Evolutionary conservation across 2,329 filamentous ascomycete species (phyloP), one percentile per base, ranked within the genome.

Genomic region (Hypoxylon sp.): DNA sequence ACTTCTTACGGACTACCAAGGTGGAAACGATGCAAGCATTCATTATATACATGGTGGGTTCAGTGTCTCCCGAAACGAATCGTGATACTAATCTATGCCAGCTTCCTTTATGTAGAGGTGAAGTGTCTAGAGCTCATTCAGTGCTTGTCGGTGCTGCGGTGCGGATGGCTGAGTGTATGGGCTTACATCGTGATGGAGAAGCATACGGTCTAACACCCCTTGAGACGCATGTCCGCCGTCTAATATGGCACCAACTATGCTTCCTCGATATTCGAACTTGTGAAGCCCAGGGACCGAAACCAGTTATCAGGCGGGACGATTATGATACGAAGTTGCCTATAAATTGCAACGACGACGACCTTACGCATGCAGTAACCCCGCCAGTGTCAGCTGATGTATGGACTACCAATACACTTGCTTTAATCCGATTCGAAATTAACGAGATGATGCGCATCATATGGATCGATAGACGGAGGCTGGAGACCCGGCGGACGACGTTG

Each of bases 201-300:
- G 83, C 85, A 8, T 93, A 91, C 72, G 87, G 86, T 1, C 83
- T 91, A 61, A 86, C 84, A 2, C 85, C 91, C 0, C 79, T 93
- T 2, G 91, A 94, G 71, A 89, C 88, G 0, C 90, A 94, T 56
- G 83, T 93, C 2, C 87, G 91, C 11, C 87, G 91, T 3, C 79
- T 93, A 39, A 83, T 93, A 32, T 94, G 91, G 91, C 89, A 93
- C 74, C 91, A 94, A 72, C 82, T 94, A 19, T 93, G 90, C 76
- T 92, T 92, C 74, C 82, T 94, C 7, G 91, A 94, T 74, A 85
- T 93, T 61, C 84, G 90, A 39, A 93, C 91, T 0, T 91, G 88
- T 72, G 91, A 94, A 77, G 87, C 89, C 1, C 91, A 92, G 67
- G 91, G 91, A 0, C 91, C 91, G 7, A 84, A 88, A 23, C 90